phyloP scores from a whole-genome alignment of 108 stramenopile species.

The Cylindrotheca fusiformis region DNA sequence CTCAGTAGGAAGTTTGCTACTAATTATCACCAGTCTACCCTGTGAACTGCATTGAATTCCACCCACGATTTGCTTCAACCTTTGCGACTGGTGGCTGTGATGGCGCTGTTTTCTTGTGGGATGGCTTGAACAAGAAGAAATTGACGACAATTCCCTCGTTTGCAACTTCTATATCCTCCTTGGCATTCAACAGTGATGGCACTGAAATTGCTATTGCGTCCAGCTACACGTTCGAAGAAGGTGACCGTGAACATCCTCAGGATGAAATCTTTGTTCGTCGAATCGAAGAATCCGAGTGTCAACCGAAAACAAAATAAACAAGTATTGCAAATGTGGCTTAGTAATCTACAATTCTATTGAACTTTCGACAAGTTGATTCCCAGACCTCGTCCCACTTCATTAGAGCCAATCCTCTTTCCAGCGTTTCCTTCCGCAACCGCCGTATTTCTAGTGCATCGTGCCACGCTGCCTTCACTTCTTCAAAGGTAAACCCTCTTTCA shows the following conservation, averaged over 20 bases:
- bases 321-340: too few relatives aligned
- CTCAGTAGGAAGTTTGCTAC: too few relatives aligned
- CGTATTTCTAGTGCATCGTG: slow-evolving; percentile 38
- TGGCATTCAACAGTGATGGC: slow-evolving; percentile 86
- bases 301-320: slow-evolving; percentile 37
- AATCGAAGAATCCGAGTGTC: slow-evolving; percentile 65
- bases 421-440: slow-evolving; percentile 47
- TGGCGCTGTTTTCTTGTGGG: slow-evolving; percentile 92
- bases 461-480: slow-evolving; percentile 55
- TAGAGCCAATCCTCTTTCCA: slow-evolving; percentile 29
- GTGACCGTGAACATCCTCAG: slow-evolving; percentile 90
- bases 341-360: slow-evolving; percentile 27
- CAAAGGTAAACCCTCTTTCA: slow-evolving; percentile 37
- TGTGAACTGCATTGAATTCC: slow-evolving; percentile 95
- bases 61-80: slow-evolving; percentile 71
- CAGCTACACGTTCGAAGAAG: slow-evolving; percentile 97
- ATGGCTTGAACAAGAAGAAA: slow-evolving; percentile 86
- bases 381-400: slow-evolving; percentile 51
- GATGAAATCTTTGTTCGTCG: slow-evolving; percentile 85
- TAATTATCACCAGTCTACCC: too few relatives aligned
- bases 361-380: slow-evolving; percentile 54
- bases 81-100: slow-evolving; percentile 95
- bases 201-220: slow-evolving; percentile 87
- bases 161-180: slow-evolving; percentile 81
- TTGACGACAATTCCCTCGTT: slow-evolving; percentile 61